A percentile compares a stretch with the other conserved stretches of the same genome.
Evolutionary conservation across 2,329 filamentous ascomycete genomes (phyloP).

Genomic region (Furcasterigmium sp.): DNA sequence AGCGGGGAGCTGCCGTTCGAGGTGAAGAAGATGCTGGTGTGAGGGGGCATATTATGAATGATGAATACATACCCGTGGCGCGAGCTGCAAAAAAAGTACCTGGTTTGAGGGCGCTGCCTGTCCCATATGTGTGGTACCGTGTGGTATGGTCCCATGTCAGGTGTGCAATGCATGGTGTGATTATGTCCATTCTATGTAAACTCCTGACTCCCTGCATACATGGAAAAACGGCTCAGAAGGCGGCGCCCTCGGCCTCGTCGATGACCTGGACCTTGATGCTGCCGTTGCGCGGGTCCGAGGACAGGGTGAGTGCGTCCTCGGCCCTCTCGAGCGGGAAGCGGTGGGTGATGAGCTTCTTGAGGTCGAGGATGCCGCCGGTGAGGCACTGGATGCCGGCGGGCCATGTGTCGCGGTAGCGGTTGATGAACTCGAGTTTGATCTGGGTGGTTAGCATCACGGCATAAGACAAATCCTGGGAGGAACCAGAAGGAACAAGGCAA

Average conservation of each 20-base stretch:
- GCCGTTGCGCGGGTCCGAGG: slow-evolving; percentile 25
- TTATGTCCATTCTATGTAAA: not conserved
- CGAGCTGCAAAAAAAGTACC: too few relatives aligned
- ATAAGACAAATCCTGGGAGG: too few relatives aligned
- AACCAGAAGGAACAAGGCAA: fast-evolving
- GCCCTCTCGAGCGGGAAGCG: slow-evolving; percentile 57
- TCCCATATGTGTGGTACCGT: too few relatives aligned
- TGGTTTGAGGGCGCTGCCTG: too few relatives aligned
- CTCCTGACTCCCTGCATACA: not conserved
- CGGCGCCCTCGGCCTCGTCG: slow-evolving; percentile 13
- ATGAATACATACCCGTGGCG: too few relatives aligned
- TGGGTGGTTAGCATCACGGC: slow-evolving; percentile 20
- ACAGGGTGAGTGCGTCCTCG: slow-evolving; percentile 40
- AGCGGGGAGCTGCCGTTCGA: not conserved
- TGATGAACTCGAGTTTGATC: slow-evolving; percentile 67
- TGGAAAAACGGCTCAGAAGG: slow-evolving; percentile 4
- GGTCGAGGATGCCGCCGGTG: slow-evolving; percentile 52
- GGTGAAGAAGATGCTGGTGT: not conserved
- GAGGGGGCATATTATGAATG: too few relatives aligned
- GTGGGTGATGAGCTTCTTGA: slow-evolving; percentile 60
- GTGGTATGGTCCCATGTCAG: too few relatives aligned
- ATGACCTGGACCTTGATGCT: slow-evolving; percentile 30
- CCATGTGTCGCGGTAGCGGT: slow-evolving; percentile 67
- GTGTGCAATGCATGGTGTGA: too few relatives aligned
- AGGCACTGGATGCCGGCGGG: slow-evolving; percentile 58